Evolutionary conservation across 2,329 filamentous ascomycete genomes (phyloP), one percentile per base, ranked within the genome.

Genomic region (Acarospora socialis): DNA sequence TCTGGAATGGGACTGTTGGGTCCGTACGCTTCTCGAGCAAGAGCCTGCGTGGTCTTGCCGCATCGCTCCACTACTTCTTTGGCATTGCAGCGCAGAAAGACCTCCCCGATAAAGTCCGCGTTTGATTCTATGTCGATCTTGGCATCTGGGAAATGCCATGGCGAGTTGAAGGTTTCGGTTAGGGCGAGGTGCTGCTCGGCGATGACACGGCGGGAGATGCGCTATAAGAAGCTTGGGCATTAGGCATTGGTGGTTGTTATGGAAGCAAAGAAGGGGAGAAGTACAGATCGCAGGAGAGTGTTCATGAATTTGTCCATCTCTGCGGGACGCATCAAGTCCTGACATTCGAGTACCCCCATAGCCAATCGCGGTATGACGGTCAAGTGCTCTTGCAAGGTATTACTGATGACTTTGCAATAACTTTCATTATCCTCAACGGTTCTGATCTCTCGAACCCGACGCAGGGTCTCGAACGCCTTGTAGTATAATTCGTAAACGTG

Each of bases 401-500:
- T 65, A 37, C 77, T 72, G 37, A 98, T 75, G 35, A 83, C 64
- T 33, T 80, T 70, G 61, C 90, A 98, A 46, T 92, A 78, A 25
- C 57, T 63, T 43, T 94, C 84, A 52, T 98, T 98, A 47, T 95
- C 87, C 19, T 92, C 80, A 21, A 93, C 60, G 0, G 74, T 80
- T 47, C 78, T 77, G 45, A 98, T 75, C 50, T 93, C 83, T 30
- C 77, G 76, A 23, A 94, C 65, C 43, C 79, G 78, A 28, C 90
- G 80, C 42, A 95, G 80, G 32, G 67, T 75, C 52, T 98, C 90
- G 47, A 98, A 98, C n/a, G 90, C 87, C 43, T 77, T 76, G 59
- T 94, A 92, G 63, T 98, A 98, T 5, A 94, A 68, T 53, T 95
- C 83, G 59, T 98, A 98, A 20, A 95, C 90, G 43, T 92, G 77